These are phyloP conservation scores for Geotrichum australiense DNA, from an alignment of 1,139 yeast species.

Conservation along the genomic window DNA sequence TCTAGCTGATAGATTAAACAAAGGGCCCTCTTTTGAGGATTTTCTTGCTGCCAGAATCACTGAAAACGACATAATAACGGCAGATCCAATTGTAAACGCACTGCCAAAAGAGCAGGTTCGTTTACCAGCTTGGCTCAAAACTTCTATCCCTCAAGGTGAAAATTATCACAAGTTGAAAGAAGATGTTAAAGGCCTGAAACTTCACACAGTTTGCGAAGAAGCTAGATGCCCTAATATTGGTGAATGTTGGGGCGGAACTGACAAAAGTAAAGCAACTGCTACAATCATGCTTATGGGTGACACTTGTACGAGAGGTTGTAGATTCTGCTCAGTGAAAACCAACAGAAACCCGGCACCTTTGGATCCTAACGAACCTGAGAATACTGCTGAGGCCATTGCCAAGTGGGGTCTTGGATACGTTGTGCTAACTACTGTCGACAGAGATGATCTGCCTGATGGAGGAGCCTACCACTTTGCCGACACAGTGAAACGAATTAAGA, in stretches of 20 bases:
- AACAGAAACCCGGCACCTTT: slow-evolving; percentile 79
- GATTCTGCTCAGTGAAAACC: slow-evolving; percentile 96
- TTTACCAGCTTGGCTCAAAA: slow-evolving; percentile 89
- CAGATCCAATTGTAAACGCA: slow-evolving; percentile 36
- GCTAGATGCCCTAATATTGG: slow-evolving; percentile 98
- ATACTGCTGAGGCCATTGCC: slow-evolving; percentile 94
- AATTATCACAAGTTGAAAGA: slow-evolving; percentile 72
- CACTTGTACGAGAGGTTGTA: slow-evolving; percentile 96
- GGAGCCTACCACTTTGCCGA: slow-evolving; percentile 88
- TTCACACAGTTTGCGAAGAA: slow-evolving; percentile 96
- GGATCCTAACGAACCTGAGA: slow-evolving; percentile 95
- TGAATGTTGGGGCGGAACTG: slow-evolving; percentile 98
- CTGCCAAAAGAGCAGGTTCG: slow-evolving; percentile 57
- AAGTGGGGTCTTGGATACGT: slow-evolving; percentile 99
- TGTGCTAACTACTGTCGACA: slow-evolving; percentile 93
- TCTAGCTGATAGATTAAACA: slow-evolving; percentile 64
- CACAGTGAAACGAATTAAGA: slow-evolving; percentile 77
- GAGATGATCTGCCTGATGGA: slow-evolving; percentile 92
- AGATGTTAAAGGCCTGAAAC: slow-evolving; percentile 79
- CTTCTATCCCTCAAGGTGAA: slow-evolving; percentile 89
- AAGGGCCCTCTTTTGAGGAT: slow-evolving; percentile 93
- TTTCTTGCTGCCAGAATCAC: slow-evolving; percentile 77
- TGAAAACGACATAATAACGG: slow-evolving; percentile 42
- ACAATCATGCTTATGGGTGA: slow-evolving; percentile 98
- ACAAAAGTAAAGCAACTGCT: slow-evolving; percentile 93